Percentiles rank a stretch among this genome's conserved stretches.
phyloP scores from a whole-genome alignment of 2,329 filamentous ascomycete species.

The Magnaporthales sp. region DNA sequence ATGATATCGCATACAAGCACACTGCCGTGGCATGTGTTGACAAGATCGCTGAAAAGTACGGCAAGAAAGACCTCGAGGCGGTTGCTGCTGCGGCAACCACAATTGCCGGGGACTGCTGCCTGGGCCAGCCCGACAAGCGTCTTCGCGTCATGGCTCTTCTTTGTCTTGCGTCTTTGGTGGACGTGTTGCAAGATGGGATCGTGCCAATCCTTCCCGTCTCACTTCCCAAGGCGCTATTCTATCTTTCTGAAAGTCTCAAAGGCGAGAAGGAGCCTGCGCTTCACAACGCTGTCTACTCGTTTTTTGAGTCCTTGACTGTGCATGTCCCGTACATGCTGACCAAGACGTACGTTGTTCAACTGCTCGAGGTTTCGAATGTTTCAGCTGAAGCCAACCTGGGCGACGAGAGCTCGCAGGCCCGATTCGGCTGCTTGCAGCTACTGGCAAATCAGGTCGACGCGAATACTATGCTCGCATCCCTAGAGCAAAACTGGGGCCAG shows the following conservation, averaged over 20 bases:
- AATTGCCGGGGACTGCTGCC: constrained; percentile 66
- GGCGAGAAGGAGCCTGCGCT: constrained; percentile 50
- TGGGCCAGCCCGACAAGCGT: constrained; percentile 63
- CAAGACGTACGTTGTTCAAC: constrained; percentile 59
- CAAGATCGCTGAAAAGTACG: constrained; percentile 89
- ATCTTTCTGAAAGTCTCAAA: constrained; percentile 57
- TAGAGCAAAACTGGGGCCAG: constrained; percentile 63
- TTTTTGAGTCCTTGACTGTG: constrained; percentile 71
- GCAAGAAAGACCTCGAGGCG: constrained; percentile 76
- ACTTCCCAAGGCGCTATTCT: constrained; percentile 61
- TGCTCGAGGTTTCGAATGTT: constrained; percentile 63
- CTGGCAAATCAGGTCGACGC: constrained; percentile 71
- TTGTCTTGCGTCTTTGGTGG: constrained; percentile 80
- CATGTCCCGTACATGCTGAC: constrained; percentile 87
- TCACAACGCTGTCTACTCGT: constrained; percentile 74
- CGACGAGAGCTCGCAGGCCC: constrained; percentile 53
- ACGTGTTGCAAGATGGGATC: constrained; percentile 78
- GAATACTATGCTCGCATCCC: constrained; percentile 63
- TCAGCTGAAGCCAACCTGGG: constrained; percentile 58
- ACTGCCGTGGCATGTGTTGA: constrained; percentile 85
- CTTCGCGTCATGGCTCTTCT: constrained; percentile 78
- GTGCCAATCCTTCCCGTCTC: constrained; percentile 74
- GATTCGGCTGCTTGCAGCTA: constrained; percentile 61
- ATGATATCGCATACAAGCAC: constrained; percentile 69
- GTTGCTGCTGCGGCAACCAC: constrained; percentile 68